These are phyloP conservation scores for Trichomonas vaginalis DNA, from an alignment of 208 protist species.

Conservation along the genomic window DNA sequence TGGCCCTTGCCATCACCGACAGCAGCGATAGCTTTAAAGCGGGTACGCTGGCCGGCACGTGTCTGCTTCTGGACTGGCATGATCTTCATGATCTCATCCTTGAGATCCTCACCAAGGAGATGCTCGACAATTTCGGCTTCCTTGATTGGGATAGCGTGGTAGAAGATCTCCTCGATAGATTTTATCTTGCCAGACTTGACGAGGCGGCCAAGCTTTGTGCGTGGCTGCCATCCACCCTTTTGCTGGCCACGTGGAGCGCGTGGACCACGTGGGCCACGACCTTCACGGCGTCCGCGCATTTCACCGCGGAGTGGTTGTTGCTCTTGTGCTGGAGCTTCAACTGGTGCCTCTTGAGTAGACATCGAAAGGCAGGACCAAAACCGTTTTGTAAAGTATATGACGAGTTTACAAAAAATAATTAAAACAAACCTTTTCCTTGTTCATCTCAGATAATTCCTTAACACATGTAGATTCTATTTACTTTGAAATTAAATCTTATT, in stretches of 20 bases:
- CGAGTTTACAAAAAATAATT: too few species aligned
- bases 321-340: too few species aligned
- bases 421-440: too few species aligned
- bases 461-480: too few species aligned
- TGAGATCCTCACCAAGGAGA: too few species aligned
- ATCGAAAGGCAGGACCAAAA: too few species aligned
- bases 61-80: slow-evolving; percentile 98
- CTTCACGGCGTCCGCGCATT: too few species aligned
- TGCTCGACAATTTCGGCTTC: slow-evolving; percentile 96
- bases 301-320: too few species aligned
- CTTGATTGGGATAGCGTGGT: slow-evolving; percentile 98
- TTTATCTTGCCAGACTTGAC: slow-evolving; percentile 73
- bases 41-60: slow-evolving; percentile 92
- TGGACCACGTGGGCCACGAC: neutral
- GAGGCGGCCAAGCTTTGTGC: slow-evolving; percentile 95
- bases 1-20: slow-evolving; percentile 92
- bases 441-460: too few species aligned
- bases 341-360: too few species aligned
- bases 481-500: too few species aligned
- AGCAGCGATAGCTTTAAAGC: slow-evolving; percentile 97
- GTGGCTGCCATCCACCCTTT: slow-evolving; percentile 73
- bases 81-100: slow-evolving; percentile 93
- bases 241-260: slow-evolving; percentile 22
- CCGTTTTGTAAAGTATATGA: too few species aligned
- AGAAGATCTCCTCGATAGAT: slow-evolving; percentile 91